Base-by-base conservation (phyloP, 164 flowering plant genomes). In the Tetrastigma voinierianum region DNA sequence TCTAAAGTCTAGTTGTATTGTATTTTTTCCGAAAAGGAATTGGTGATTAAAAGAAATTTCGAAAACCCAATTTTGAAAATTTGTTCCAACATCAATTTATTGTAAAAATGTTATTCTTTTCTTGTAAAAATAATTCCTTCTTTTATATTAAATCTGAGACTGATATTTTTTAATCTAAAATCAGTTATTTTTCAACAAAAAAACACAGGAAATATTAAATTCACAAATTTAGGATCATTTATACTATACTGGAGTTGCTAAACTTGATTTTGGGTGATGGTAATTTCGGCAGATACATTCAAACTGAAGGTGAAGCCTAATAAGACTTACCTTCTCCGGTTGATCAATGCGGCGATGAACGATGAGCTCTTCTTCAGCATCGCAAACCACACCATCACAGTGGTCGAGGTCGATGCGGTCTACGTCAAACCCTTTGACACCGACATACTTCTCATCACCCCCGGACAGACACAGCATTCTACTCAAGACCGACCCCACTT, bases 301-400 rank as follows among this genome's bases (percentile, higher is more conserved):
- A 78, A 58, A 71, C 65, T 78, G 54, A 76, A 70, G 63, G 80
- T 77, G 69, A 67, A 66, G 64, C 73, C 72, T 9, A 73, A 67
- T 6, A 72, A 72, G 69, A 76, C 76, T 0, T 76, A 76, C 67
- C 62, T 76, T n/a, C 70, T 76, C 0, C 76, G 76, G 0, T 17
- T 77, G 43, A 73, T 77, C 71, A 77, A 77, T 18, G 77, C 80
- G 19, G 80, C 77, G 45, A 69, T 81, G 20, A 78, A 81, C 51
- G 84, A 76, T 6, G 80, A 81, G 49, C 80, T 81, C 67, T 81
- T 81, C 72, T 73, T 75, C 57, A 71, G 75, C 68, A 71, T 75
- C 1, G 72, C 78, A 14, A 75, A 75, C 25, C 78, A 75, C 69
- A 71, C 66, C 1, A 47, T 75, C 59, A 75, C 70, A 2, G 59